Conservation (phyloP, 2,329 filamentous ascomycete species). For the Alternaria viburni region DNA sequence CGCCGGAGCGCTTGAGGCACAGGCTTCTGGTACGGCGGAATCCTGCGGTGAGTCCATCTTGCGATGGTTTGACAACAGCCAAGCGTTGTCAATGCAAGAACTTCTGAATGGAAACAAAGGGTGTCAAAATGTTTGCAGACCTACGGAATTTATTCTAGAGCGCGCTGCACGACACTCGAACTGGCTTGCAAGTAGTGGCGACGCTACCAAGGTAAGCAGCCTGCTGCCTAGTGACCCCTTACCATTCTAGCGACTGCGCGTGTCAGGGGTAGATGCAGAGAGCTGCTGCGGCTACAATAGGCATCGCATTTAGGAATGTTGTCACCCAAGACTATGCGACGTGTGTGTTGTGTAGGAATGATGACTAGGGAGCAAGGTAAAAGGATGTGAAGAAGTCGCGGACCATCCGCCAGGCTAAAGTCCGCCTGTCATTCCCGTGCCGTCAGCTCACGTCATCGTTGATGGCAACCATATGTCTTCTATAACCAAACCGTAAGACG, state of each 20-base stretch:
- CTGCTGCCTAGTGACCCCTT: too few relatives aligned
- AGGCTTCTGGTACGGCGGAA: not conserved
- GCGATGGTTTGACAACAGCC: too few relatives aligned
- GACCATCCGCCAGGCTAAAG: not conserved
- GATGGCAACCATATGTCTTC: not conserved
- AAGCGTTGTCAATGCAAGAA: too few relatives aligned
- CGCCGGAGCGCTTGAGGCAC: not conserved
- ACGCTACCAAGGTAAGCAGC: not conserved
- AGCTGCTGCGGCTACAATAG: too few relatives aligned
- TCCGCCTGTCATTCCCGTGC: not conserved
- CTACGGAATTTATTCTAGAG: not conserved
- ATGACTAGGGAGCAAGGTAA: too few relatives aligned
- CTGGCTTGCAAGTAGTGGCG: too few relatives aligned
- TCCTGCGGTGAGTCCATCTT: not conserved
- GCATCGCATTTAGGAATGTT: too few relatives aligned
- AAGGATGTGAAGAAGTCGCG: not conserved
- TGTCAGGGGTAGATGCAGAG: not conserved
- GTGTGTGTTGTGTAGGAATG: too few relatives aligned
- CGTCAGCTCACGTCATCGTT: not conserved
- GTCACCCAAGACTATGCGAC: too few relatives aligned
- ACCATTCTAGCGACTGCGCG: too few relatives aligned
- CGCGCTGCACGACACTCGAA: too few relatives aligned
- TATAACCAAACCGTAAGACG: not conserved
- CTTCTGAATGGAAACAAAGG: too few relatives aligned
- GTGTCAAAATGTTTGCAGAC: not conserved